Conservation (phyloP, 2,329 filamentous ascomycete species). For the Fusarium papillatum region DNA sequence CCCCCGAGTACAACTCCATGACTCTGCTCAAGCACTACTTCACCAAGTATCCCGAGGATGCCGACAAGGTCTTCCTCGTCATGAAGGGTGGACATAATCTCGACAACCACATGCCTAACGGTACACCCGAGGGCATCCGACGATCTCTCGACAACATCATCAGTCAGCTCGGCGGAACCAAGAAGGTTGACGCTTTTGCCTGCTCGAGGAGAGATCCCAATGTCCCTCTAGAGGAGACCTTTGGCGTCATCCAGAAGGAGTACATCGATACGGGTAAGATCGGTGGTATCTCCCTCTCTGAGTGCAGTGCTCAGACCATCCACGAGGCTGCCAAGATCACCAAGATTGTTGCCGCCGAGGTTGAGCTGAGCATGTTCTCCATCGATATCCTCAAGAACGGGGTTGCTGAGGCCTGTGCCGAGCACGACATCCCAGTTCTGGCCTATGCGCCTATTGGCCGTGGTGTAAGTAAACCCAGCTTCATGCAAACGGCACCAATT, state of each 20-base stretch:
- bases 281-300: conserved; percentile 65
- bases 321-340: conserved; percentile 59
- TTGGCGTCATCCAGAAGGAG: conserved; percentile 58
- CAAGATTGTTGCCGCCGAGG: conserved; percentile 64
- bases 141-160: conserved; percentile 71
- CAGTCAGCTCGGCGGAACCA: conserved; percentile 63
- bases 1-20: conserved; percentile 68
- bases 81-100: conserved; percentile 70
- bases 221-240: conserved; percentile 58
- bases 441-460: conserved; percentile 81
- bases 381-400: conserved; percentile 65
- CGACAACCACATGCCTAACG: conserved; percentile 57
- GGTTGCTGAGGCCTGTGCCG: conserved; percentile 66
- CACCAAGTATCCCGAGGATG: conserved; percentile 73
- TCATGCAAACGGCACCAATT: neutral
- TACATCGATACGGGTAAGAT: conserved; percentile 66
- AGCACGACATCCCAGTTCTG: conserved; percentile 77
- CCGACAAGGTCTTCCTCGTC: conserved; percentile 70
- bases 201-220: conserved; percentile 68
- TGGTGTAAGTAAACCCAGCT: conserved; percentile 52
- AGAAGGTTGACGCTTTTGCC: conserved; percentile 73
- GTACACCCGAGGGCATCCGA: conserved; percentile 66
- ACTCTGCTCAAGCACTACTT: conserved; percentile 74
- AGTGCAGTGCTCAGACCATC: conserved; percentile 63
- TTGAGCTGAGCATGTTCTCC: conserved; percentile 66